Percentiles rank a stretch among this genome's conserved stretches.
phyloP scores from a whole-genome alignment of 2,329 filamentous ascomycete species.

The Aspergillus sp. region DNA sequence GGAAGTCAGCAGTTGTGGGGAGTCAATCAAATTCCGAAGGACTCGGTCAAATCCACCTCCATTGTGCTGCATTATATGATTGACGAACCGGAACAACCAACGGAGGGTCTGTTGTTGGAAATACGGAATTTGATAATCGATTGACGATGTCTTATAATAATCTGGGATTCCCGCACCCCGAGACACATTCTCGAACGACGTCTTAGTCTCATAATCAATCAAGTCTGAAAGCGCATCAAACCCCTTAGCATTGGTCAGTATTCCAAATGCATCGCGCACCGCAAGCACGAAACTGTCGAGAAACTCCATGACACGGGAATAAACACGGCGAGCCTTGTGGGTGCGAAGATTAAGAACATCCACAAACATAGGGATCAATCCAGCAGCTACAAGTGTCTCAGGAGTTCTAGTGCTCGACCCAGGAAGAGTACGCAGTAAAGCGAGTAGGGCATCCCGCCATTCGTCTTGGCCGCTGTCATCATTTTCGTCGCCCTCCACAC shows the following conservation, averaged over 20 bases:
- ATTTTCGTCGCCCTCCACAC: slow-evolving; percentile 56
- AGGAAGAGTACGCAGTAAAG: slow-evolving; percentile 79
- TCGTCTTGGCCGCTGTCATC: slow-evolving; percentile 71
- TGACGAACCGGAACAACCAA: slow-evolving; percentile 92
- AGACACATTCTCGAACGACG: slow-evolving; percentile 65
- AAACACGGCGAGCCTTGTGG: slow-evolving; percentile 75
- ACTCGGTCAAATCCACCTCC: slow-evolving; percentile 84
- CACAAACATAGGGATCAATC: slow-evolving; percentile 84
- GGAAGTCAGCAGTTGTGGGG: slow-evolving; percentile 75
- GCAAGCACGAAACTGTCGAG: slow-evolving; percentile 85
- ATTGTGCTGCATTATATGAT: slow-evolving; percentile 86
- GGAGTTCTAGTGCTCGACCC: slow-evolving; percentile 70
- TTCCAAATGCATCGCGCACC: slow-evolving; percentile 79
- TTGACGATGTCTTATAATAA: slow-evolving; percentile 73
- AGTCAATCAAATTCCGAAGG: slow-evolving; percentile 90
- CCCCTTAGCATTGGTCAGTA: slow-evolving; percentile 77
- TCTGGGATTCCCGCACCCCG: slow-evolving; percentile 69
- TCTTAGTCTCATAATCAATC: slow-evolving; percentile 73
- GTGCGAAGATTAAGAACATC: slow-evolving; percentile 85
- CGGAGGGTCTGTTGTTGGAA: slow-evolving; percentile 91
- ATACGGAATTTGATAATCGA: slow-evolving; percentile 92
- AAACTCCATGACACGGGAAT: slow-evolving; percentile 81
- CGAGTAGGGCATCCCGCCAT: slow-evolving; percentile 88
- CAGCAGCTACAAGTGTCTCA: slow-evolving; percentile 81
- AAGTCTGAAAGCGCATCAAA: slow-evolving; percentile 89